These are phyloP conservation scores for Saitoella complicata DNA, from an alignment of 805 yeast genomes.

Conservation along the genomic window DNA sequence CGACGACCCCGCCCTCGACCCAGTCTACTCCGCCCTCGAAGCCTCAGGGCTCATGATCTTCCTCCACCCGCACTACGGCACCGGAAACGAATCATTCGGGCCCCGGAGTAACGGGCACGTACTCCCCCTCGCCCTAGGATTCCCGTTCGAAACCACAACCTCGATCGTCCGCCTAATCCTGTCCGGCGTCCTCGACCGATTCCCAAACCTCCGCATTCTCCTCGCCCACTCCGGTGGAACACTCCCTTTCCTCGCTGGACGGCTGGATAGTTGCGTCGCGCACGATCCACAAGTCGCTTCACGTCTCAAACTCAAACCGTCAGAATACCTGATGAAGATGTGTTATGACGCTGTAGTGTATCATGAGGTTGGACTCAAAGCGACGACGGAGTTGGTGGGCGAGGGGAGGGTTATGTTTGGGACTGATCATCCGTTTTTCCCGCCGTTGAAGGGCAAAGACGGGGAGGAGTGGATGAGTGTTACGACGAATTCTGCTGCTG, in stretches of 20 bases:
- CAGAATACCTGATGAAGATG: neutral
- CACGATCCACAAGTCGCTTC: neutral
- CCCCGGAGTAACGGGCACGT: neutral
- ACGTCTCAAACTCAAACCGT: neutral
- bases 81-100: neutral
- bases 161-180: neutral
- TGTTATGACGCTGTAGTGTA: neutral
- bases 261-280: neutral
- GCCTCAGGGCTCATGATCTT: neutral
- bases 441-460: slow-evolving; percentile 7
- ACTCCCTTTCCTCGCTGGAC: neutral
- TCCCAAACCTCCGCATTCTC: neutral
- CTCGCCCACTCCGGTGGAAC: neutral
- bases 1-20: neutral
- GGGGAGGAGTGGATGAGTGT: neutral
- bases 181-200: neutral
- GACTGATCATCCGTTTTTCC: neutral
- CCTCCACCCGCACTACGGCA: neutral
- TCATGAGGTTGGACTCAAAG: neutral
- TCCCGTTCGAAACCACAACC: neutral
- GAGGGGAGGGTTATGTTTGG: neutral
- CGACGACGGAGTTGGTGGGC: neutral
- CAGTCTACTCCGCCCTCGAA: neutral
- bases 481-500: slow-evolving; percentile 13
- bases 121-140: neutral